These are phyloP conservation scores for Rubus idaeus DNA, from an alignment of 306 rosid genomes.

Conservation along the genomic window DNA sequence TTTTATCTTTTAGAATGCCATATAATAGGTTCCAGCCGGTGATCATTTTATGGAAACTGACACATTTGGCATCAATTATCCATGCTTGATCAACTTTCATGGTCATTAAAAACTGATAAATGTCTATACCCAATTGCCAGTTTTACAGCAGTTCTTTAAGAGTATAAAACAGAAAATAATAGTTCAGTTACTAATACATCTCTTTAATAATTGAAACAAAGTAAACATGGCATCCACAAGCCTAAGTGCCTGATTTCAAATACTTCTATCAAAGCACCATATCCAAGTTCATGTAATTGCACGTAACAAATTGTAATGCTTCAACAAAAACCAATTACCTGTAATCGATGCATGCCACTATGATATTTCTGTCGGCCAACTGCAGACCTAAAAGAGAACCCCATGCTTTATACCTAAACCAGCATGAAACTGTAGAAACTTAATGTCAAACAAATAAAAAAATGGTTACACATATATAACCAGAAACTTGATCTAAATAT, in stretches of 20 bases:
- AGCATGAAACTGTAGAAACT: conserved; percentile 32
- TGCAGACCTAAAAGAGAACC: conserved; percentile 86
- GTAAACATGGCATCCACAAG: conserved; percentile 4
- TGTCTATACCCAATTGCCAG: background rate
- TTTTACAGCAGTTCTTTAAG: background rate
- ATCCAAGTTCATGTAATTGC: conserved; percentile 25
- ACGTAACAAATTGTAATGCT: conserved; percentile 38
- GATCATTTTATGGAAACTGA: background rate
- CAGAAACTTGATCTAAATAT: background rate
- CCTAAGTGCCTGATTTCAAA: background rate
- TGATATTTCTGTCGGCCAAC: conserved; percentile 83
- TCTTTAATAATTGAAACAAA: background rate
- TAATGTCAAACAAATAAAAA: conserved; percentile 22
- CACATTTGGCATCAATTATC: background rate
- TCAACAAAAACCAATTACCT: conserved; percentile 65
- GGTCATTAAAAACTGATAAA: conserved; percentile 2
- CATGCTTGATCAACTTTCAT: background rate
- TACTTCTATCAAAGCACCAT: conserved; percentile 17
- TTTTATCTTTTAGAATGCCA: background rate
- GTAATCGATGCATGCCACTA: conserved; percentile 92
- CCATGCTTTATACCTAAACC: conserved; percentile 94
- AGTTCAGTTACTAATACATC: background rate
- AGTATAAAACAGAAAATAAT: background rate
- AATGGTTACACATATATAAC: conserved; percentile 1
- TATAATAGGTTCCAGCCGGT: background rate